These are phyloP conservation scores for Corylus heterophylla DNA, from an alignment of 306 rosid species.

Conservation along the genomic window DNA sequence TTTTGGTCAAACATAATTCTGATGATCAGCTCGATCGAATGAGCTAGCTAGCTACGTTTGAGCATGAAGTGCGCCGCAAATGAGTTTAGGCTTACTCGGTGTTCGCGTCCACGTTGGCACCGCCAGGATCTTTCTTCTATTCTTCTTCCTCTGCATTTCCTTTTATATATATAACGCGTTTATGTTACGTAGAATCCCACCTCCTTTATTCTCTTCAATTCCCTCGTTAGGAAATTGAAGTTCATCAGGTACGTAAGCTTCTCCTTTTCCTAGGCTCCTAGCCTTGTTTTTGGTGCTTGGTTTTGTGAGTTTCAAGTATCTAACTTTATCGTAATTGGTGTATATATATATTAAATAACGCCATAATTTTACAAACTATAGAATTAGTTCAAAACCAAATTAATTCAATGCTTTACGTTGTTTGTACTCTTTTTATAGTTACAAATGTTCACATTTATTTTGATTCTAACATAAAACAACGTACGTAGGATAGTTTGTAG, in stretches of 20 bases:
- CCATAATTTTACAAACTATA: too few relatives aligned
- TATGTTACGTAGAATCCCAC: neutral
- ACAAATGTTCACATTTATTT: neutral
- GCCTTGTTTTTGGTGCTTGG: neutral
- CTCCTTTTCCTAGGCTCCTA: neutral
- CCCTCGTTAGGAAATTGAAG: neutral
- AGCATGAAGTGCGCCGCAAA: slow-evolving; percentile 40
- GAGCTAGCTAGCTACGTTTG: neutral
- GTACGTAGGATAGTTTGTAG: neutral
- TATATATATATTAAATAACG: too few relatives aligned
- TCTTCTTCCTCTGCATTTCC: neutral
- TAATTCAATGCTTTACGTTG: too few relatives aligned
- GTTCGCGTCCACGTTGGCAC: slow-evolving; percentile 13
- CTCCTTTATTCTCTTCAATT: neutral
- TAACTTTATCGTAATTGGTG: too few relatives aligned
- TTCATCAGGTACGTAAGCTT: neutral
- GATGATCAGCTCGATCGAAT: too few relatives aligned
- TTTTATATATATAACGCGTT: neutral
- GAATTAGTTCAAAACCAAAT: too few relatives aligned
- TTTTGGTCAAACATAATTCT: neutral
- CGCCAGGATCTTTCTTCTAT: neutral
- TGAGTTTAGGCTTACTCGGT: slow-evolving; percentile 26
- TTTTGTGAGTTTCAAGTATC: neutral
- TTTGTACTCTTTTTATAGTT: too few relatives aligned
- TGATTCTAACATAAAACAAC: neutral